Evolutionary conservation across 2,329 filamentous ascomycete genomes (phyloP), one percentile per base, ranked within the genome.

Genomic region (Emmonsia crescens): DNA sequence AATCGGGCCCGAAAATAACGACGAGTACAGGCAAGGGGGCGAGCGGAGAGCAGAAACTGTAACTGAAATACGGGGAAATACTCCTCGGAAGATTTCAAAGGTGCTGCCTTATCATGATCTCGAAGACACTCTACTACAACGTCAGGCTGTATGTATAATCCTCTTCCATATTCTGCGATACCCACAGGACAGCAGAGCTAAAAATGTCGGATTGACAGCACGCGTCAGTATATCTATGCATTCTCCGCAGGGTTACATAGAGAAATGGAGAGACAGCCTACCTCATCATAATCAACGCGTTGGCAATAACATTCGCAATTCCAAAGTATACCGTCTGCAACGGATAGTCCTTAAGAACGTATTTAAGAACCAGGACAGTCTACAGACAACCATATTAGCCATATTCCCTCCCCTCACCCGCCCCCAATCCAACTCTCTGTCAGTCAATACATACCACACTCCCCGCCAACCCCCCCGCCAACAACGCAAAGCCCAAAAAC

Each of bases 101-200:
- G 4, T 5, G 3, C 31, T 51, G 48, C 27, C 48, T 51, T 31
- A 19, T 2, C 42, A 10, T 49, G 46, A 16, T 44, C 31, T 54
- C 12, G 10, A 46, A 24, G 12, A n/a, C n/a, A n/a, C 36, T 73
- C 68, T 57, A 88, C 68, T 57, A 88, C 65, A 88, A 79, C 57
- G 85, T 83, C 64, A 88, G 75, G 68, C 84, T 87, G 73, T 88
- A 88, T 36, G 85, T 87, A 72, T 88, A 88, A 69, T 88, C 85
- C 68, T 88, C 85, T 72, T 88, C 86, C 76, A 88, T 87, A 69
- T 88, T 88, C 78, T 88, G 86, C 59, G 83, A 85, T 33, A 88
- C 79, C 85, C 85, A 88, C 40, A 88, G 79, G 44, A 87, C 82
- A 57, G 83, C 78, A 31, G 83, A 84, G 70, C 85, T 87, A 67